A percentile compares a stretch with the other conserved stretches of the same genome.
Conservation (phyloP, 2,329 filamentous ascomycete genomes). For the Simplicillium sp. region DNA sequence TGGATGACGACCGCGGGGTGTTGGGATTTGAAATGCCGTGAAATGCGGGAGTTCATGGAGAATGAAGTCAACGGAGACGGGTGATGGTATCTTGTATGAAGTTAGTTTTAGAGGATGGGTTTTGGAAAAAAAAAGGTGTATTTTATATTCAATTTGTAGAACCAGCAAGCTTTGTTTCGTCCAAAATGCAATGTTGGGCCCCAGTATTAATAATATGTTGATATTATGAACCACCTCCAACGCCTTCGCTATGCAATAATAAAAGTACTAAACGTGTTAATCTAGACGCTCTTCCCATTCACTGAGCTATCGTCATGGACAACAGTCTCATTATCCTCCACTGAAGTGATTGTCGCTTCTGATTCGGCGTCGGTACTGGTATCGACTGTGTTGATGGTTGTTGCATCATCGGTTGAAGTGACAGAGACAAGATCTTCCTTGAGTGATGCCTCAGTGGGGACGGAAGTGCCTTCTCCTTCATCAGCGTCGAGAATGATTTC, state of each 20-base stretch:
- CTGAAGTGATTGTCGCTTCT: not conserved
- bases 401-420: not conserved
- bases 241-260: slow-evolving; percentile 18
- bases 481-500: slow-evolving; percentile 32
- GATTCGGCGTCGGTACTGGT: not conserved
- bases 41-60: too few species aligned
- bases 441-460: slow-evolving; percentile 2
- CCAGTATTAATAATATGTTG: too few species aligned
- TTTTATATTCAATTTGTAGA: too few species aligned
- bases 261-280: slow-evolving; percentile 1
- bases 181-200: too few species aligned
- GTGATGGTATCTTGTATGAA: too few species aligned
- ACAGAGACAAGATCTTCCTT: not conserved
- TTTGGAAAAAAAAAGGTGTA: too few species aligned
- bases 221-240: slow-evolving; percentile 7
- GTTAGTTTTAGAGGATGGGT: too few species aligned
- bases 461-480: slow-evolving; percentile 10
- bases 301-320: too few species aligned
- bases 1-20: slow-evolving; percentile 41
- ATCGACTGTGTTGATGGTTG: not conserved
- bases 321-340: not conserved
- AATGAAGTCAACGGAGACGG: too few species aligned
- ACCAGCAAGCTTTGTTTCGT: too few species aligned
- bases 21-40: slow-evolving; percentile 17
- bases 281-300: too few species aligned